phyloP scores from a whole-genome alignment of 2,329 filamentous ascomycete genomes.

The Xylaria hypoxylon region DNA sequence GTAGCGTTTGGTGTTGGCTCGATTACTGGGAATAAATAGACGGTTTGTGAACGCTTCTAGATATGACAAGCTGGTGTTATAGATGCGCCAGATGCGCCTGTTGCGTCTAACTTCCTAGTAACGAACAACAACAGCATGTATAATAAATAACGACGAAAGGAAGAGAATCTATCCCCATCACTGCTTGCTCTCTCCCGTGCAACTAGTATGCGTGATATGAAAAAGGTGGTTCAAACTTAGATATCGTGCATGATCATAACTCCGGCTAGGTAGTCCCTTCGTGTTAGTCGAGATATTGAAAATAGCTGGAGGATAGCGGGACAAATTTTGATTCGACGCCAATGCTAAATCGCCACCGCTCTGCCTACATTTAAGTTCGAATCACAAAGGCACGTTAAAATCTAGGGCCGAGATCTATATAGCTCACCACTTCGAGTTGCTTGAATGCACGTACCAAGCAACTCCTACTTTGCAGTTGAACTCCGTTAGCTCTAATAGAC shows the following conservation, averaged over 20 bases:
- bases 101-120: neutral
- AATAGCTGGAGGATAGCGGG: no score
- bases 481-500: no score
- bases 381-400: neutral
- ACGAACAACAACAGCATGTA: neutral
- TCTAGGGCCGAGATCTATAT: no score
- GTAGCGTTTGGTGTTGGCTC: constrained; percentile 9
- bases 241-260: neutral
- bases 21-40: neutral
- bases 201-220: neutral
- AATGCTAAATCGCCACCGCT: no score
- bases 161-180: neutral
- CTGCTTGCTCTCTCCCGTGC: neutral
- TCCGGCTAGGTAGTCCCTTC: neutral
- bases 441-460: no score
- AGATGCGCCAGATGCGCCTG: neutral
- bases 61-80: constrained; percentile 1
- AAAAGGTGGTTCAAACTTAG: neutral
- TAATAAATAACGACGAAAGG: neutral
- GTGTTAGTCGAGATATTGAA: neutral
- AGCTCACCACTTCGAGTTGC: no score
- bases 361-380: neutral
- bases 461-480: no score
- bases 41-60: neutral
- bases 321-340: neutral